Evolutionary conservation across 164 flowering plant genomes (phyloP), one percentile per base, ranked within the genome.

Genomic region (Buxus sempervirens): DNA sequence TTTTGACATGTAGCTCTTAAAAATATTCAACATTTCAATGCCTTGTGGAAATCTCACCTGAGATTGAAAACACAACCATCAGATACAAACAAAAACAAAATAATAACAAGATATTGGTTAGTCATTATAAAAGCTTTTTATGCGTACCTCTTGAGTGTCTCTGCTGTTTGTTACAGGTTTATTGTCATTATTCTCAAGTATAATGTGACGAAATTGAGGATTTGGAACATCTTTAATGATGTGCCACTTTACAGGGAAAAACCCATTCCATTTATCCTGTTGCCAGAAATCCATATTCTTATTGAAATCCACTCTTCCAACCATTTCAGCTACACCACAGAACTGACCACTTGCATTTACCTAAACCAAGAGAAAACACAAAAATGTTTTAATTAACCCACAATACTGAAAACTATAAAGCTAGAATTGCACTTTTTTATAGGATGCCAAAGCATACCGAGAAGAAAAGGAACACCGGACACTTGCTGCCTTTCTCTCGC

Each of bases 271-370:
- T 70, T 89, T 91, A 70, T 86, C 93, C 71, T 91, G 97, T 68
- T 89, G 97, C 97, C 97, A 91, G 63, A 87, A 91, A 60, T 88
- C 91, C 88, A 89, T 83, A 68, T 57, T 85, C 78, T 79, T 84
- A 38, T 72, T 76, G 56, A 84, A 91, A 77, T 91, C 91, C 60
- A 91, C 91, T 12, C 66, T 73, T n/a, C 91, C 95, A 57, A 71
- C 63, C 95, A 91, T 91, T 79, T 91, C 97, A 42, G 95, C 95
- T 18, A 91, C 86, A 20, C 97, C 97, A 75, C 88, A 86, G 68
- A 91, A 91, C 73, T 89, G 93, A 26, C 97, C 97, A 75, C 97
- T 91, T 36, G 90, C 85, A 83, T 91, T 91, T 18, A 91, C 97
- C 97, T 91, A 65, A 51, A 76, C 28, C 28, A 65, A 72, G 28